Evolutionary conservation across 2,329 filamentous ascomycete genomes (phyloP), one percentile per base, ranked within the genome.

Genomic region (Stenocarpella maydis): DNA sequence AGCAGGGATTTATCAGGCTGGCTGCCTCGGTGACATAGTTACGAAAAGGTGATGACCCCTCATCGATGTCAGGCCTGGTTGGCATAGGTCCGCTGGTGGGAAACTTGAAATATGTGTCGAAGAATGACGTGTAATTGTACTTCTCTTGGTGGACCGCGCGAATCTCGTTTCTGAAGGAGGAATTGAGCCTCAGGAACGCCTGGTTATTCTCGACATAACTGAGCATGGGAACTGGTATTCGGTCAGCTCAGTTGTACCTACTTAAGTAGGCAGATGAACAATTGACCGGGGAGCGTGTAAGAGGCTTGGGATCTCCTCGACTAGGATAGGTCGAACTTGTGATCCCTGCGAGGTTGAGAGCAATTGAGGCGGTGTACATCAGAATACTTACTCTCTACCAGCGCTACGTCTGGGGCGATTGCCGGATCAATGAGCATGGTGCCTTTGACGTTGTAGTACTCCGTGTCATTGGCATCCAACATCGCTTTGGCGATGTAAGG

Each of bases 401-500:
- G 15, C 0, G 34, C 37, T 24, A 64, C 55, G 17, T 68, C 66
- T 37, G 37, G 34, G 41, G 37, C 47, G 15, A 68, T 64, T 19
- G 66, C 47, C 19, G 66, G 66, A 17, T 68, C 66, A 41, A 68
- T 64, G n/a, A 68, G 49, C 66, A 68, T 68, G 10, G 37, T 68
- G n/a, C 66, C 66, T 43, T 68, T 55, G 6, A 94, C 78, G 74
- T 93, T 86, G 77, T 87, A 93, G 78, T 92, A 89, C 28, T 80
- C 81, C 4, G 82, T 87, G 77, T 93, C 85, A 21, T 91, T 79
- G 28, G 84, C 83, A 66, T 91, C 87, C 71, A 94, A 81, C 86
- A 68, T 92, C 19, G 88, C 88, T 74, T 90, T 86, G 0, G 90
- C 86, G 65, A 93, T 90, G 75, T 92, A 92, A 0, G 91, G 90